Evolutionary conservation across 192 early-diverging fungal genomes (phyloP).

Genomic region (Thamnidium elegans): DNA sequence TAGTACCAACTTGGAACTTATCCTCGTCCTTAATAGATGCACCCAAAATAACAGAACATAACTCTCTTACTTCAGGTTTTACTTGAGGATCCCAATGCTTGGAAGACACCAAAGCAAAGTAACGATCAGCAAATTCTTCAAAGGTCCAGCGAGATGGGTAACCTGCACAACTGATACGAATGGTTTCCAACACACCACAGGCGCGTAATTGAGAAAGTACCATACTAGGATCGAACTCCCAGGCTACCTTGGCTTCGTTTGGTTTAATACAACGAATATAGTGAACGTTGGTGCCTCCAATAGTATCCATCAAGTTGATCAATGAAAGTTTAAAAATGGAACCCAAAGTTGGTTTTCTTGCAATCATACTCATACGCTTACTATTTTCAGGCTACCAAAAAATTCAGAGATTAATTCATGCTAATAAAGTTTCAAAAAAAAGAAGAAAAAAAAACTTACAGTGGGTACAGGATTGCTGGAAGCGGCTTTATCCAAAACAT

Average conservation of each 20-base stretch:
- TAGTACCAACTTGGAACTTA: slow-evolving; percentile 90
- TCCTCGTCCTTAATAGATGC: slow-evolving; percentile 73
- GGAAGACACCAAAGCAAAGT: slow-evolving; percentile 59
- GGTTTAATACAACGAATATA: slow-evolving; percentile 99
- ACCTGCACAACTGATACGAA: slow-evolving; percentile 96
- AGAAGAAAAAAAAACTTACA: slow-evolving; percentile 19
- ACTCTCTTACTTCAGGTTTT: slow-evolving; percentile 48
- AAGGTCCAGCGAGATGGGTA: slow-evolving; percentile 90
- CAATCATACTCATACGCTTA: slow-evolving; percentile 50
- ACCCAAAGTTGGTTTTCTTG: slow-evolving; percentile 90
- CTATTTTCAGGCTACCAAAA: slow-evolving; percentile 16
- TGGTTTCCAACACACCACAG: slow-evolving; percentile 99
- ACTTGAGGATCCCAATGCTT: slow-evolving; percentile 45
- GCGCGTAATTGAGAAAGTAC: slow-evolving; percentile 92
- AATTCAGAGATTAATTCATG: background rate
- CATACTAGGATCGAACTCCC: slow-evolving; percentile 92
- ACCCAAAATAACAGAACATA: slow-evolving; percentile 61
- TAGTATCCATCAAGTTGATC: slow-evolving; percentile 93
- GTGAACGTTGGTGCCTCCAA: slow-evolving; percentile 87
- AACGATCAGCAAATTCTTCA: slow-evolving; percentile 89
- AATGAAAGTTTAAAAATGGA: slow-evolving; percentile 94
- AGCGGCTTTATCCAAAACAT: slow-evolving; percentile 67
- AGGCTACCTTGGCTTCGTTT: slow-evolving; percentile 90
- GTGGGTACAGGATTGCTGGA: slow-evolving; percentile 33
- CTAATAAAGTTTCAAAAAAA: slow-evolving; percentile 17